These are phyloP conservation scores for Leonotis leonurus DNA, from an alignment of 257 asterid species.

Conservation along the genomic window DNA sequence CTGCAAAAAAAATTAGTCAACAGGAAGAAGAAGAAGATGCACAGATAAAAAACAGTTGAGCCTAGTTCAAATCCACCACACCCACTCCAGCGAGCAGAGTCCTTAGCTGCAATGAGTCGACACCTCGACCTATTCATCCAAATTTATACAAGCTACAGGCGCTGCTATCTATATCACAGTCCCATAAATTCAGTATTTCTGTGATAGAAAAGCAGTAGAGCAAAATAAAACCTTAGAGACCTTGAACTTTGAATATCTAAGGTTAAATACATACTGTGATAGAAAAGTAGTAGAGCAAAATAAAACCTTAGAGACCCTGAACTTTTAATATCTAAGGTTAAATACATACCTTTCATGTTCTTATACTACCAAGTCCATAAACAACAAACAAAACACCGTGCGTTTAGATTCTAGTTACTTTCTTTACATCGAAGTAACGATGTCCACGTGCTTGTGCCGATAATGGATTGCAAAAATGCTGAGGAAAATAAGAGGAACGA, in stretches of 20 bases:
- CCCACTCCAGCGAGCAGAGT: not conserved
- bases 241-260: not conserved
- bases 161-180: not conserved
- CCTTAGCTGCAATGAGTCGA: not conserved
- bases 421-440: not conserved
- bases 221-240: not conserved
- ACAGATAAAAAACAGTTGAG: not conserved
- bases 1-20: not conserved
- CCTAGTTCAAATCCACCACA: not conserved
- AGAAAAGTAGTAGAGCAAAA: no score
- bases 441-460: conserved; percentile 2
- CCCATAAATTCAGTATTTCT: not conserved
- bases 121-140: not conserved
- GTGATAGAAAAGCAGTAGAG: not conserved
- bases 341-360: not conserved
- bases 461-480: not conserved
- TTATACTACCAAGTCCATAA: not conserved
- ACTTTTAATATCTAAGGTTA: not conserved
- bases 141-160: not conserved
- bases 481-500: not conserved
- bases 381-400: not conserved
- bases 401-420: not conserved
- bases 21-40: conserved; percentile 1
- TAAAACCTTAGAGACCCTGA: not conserved
- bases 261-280: no score